A percentile compares a stretch with the other conserved stretches of the same genome.
These are phyloP conservation scores for Fagopyrum esculentum DNA, from an alignment of 148 eudicot genomes.

Conservation along the genomic window DNA sequence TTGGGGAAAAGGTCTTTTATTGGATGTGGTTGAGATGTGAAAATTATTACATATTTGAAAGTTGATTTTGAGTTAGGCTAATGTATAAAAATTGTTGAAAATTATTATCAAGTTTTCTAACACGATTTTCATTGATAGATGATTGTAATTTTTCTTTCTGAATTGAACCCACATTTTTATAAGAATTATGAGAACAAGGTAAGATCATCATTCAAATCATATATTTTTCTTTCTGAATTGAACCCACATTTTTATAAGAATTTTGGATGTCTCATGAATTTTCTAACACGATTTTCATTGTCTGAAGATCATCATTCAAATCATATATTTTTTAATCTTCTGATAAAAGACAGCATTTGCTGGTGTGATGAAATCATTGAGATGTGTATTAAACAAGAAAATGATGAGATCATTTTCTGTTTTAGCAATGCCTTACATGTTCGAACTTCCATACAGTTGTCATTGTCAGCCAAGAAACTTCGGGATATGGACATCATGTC, in stretches of 20 bases:
- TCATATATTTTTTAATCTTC: not conserved
- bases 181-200: too few relatives aligned
- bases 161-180: too few relatives aligned
- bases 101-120: not conserved
- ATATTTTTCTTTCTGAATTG: too few relatives aligned
- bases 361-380: not conserved
- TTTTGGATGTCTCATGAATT: too few relatives aligned
- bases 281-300: too few relatives aligned
- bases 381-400: not conserved
- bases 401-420: not conserved
- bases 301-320: not conserved
- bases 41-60: not conserved
- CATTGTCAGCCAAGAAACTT: slow-evolving; percentile 67
- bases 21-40: not conserved
- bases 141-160: too few relatives aligned
- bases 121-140: too few relatives aligned
- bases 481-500: slow-evolving; percentile 67
- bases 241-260: too few relatives aligned
- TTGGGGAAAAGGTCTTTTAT: not conserved
- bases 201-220: not conserved
- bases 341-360: not conserved
- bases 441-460: slow-evolving; percentile 39
- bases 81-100: not conserved
- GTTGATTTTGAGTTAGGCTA: not conserved
- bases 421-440: not conserved